These are phyloP conservation scores for Pezicula radicicola DNA, from an alignment of 2,329 filamentous ascomycete species.

Conservation along the genomic window DNA sequence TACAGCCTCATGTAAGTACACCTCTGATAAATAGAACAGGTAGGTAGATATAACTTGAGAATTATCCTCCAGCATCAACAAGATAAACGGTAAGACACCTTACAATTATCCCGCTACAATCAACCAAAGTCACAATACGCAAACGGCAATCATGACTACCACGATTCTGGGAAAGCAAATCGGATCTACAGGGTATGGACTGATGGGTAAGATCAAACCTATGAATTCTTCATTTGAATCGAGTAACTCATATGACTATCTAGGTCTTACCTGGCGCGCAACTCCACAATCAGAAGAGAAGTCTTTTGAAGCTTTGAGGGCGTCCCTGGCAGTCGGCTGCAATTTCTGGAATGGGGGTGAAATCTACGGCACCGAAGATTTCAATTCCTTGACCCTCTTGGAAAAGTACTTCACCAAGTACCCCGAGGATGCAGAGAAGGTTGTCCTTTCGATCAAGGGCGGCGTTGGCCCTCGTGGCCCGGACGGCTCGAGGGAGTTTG, in stretches of 20 bases:
- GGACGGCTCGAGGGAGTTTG: constrained; percentile 50
- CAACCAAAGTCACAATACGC: not conserved
- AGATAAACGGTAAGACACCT: not conserved
- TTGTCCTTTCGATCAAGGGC: constrained; percentile 63
- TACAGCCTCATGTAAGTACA: too few relatives aligned
- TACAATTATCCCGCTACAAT: not conserved
- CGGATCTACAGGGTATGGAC: constrained; percentile 49
- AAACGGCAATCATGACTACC: constrained; percentile 1
- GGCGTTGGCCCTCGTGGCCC: constrained; percentile 36
- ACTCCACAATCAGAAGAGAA: constrained; percentile 36
- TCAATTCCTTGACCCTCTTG: constrained; percentile 56
- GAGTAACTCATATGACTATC: not conserved
- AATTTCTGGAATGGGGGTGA: constrained; percentile 62
- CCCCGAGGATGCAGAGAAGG: constrained; percentile 57
- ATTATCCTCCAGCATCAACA: not conserved
- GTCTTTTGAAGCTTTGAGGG: constrained; percentile 50
- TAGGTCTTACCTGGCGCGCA: constrained; percentile 23
- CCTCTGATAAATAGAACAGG: too few relatives aligned
- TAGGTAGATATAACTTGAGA: not conserved
- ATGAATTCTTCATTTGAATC: not conserved
- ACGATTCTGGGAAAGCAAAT: constrained; percentile 36
- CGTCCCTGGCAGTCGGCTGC: constrained; percentile 41
- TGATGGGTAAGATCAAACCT: constrained; percentile 32
- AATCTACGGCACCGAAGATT: constrained; percentile 58
- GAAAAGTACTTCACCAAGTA: constrained; percentile 58